A percentile compares a stretch with the other conserved stretches of the same genome.
Evolutionary conservation across 345 rosid genomes (phyloP).

Genomic region (Barbarea vulgaris): DNA sequence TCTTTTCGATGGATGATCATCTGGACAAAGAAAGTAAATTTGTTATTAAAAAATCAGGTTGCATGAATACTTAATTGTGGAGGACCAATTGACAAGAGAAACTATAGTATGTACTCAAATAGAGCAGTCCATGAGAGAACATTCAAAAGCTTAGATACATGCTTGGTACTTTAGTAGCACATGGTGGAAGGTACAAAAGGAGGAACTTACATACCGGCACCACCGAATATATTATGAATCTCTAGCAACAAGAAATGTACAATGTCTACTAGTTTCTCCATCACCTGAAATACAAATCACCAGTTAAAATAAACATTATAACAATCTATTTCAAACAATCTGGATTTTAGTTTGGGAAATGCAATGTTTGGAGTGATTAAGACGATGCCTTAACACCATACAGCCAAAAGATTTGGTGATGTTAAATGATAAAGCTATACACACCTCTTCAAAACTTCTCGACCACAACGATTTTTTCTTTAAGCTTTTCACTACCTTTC

Average conservation of each 20-base stretch:
- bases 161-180: not conserved
- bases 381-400: not conserved
- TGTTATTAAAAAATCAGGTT: not conserved
- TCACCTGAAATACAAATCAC: conserved; percentile 57
- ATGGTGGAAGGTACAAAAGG: conserved; percentile 30
- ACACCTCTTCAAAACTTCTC: conserved; percentile 86
- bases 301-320: not conserved
- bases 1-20: conserved; percentile 39
- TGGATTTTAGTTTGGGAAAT: conserved; percentile 3
- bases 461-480: conserved; percentile 92
- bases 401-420: conserved; percentile 12
- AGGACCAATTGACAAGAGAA: conserved; percentile 8
- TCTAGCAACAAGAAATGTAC: conserved; percentile 82
- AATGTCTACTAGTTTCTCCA: conserved; percentile 96
- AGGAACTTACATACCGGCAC: conserved; percentile 63
- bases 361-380: not conserved
- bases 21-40: conserved; percentile 24
- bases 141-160: conserved; percentile 18
- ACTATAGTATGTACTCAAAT: not conserved
- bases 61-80: not conserved
- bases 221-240: conserved; percentile 70
- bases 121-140: not conserved
- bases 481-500: conserved; percentile 69
- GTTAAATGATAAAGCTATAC: conserved; percentile 19
- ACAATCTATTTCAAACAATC: conserved; percentile 2